Base-by-base conservation (phyloP, 179 eudicot species). In the Silene noctiflora region DNA sequence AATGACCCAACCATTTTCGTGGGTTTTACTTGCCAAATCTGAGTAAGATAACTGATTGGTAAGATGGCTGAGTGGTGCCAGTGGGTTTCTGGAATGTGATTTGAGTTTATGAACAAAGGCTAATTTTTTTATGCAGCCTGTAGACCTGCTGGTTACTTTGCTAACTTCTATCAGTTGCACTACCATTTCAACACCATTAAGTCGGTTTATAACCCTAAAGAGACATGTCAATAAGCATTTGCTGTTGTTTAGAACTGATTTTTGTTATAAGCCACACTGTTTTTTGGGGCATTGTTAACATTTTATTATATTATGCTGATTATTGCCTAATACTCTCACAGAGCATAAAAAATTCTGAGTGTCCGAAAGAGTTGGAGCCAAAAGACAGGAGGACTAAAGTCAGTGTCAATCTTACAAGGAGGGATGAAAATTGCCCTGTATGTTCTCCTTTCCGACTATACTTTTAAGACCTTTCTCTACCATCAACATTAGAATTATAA, bases 331-430 rank as follows among this genome's bases (percentile, higher is more conserved):
- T 65, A 44, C 62, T 19, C 72, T 20, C 68, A 78, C 87, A 89
- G 93, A 89, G 91, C 85, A 85, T 89, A 58, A 85, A 63, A 60
- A 85, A 81, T n/a, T 86, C 90, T 0, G 93, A 88, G 84, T 89
- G 91, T 51, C 93, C 93, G 5, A 78, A 78, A 69, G 93, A 89
- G 81, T 86, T 89, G 61, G 85, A 77, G 75, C 87, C 93, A 25
- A 78, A 84, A 33, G 87, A 84, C 69, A 71, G 80, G 75, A 88
- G 83, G 76, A 84, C 84, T 17, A 1, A 76, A 20, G 89, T 86
- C 72, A 78, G 72, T 62, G 86, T 88, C 71, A 81, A 75, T 73
- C 86, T 89, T 39, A 69, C 68, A 71, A 86, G 83, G 78, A 85
- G 75, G 75, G 83, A 81, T 55, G 82, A 84, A 72, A 77, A 88